phyloP scores from a whole-genome alignment of 352 stramenopile species.

The Phytophthora ramorum region DNA sequence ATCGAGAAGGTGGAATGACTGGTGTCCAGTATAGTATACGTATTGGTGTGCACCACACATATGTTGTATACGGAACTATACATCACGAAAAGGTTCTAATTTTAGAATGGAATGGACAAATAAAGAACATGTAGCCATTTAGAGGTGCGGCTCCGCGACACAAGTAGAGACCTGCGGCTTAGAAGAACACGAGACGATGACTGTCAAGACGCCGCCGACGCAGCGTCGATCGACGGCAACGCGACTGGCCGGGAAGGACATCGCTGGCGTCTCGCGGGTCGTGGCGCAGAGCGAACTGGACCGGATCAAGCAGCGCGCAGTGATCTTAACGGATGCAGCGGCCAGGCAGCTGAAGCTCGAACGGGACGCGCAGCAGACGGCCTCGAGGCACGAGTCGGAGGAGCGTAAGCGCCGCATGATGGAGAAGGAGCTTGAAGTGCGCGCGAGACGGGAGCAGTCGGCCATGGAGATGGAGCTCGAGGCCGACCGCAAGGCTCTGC shows the following conservation, averaged over 20 bases:
- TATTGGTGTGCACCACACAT: background rate
- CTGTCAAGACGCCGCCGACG: conserved; percentile 24
- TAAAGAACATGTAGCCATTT: conserved; percentile 32
- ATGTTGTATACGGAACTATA: background rate
- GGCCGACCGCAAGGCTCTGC: conserved; percentile 61
- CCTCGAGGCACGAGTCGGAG: conserved; percentile 59
- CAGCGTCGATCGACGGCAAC: conserved; percentile 47
- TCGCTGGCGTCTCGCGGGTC: conserved; percentile 53
- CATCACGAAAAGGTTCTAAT: conserved; percentile 12
- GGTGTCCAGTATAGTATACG: conserved; percentile 6
- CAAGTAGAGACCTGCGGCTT: too few relatives aligned
- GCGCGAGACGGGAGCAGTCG: conserved; percentile 67
- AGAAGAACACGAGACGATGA: conserved; percentile 27
- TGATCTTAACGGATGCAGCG: conserved; percentile 69
- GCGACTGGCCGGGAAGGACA: conserved; percentile 64
- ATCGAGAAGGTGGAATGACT: conserved; percentile 19
- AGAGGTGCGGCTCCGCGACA: too few relatives aligned
- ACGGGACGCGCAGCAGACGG: conserved; percentile 48
- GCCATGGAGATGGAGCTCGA: conserved; percentile 80
- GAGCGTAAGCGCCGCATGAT: conserved; percentile 80
- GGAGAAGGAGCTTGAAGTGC: conserved; percentile 79
- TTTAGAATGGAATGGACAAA: conserved; percentile 13
- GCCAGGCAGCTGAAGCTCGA: conserved; percentile 46
- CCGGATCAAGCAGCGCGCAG: conserved; percentile 60
- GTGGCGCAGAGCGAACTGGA: conserved; percentile 47